Conservation (phyloP, 2,329 filamentous ascomycete genomes). For the Colletotrichum costaricense region DNA sequence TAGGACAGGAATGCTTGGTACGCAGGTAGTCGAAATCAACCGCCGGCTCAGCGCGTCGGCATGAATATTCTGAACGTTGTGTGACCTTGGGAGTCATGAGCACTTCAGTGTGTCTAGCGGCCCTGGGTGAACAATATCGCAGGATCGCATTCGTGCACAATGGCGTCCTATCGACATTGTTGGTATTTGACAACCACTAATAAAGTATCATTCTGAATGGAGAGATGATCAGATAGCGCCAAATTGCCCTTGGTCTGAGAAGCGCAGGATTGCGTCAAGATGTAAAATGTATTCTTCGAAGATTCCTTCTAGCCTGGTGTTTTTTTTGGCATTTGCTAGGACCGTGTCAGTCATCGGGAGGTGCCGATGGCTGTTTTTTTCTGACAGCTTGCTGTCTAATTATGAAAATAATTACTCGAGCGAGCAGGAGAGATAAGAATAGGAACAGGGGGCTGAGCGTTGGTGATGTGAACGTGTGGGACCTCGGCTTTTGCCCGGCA, state of each 20-base stretch:
- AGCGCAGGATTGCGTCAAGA: not conserved
- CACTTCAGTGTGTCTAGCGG: conserved; percentile 1
- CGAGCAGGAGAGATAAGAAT: not conserved
- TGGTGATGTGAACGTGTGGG: not conserved
- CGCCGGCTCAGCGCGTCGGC: not conserved
- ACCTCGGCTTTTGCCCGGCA: conserved; percentile 31
- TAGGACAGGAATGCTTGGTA: not conserved
- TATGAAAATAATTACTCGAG: too few relatives aligned
- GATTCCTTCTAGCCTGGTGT: not conserved
- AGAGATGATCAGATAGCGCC: not conserved
- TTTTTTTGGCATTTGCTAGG: not conserved
- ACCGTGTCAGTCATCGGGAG: not conserved
- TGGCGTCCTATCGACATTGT: accelerated
- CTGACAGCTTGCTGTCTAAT: not conserved
- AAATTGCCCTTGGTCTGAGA: not conserved
- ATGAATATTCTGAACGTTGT: not conserved
- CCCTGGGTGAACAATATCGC: not conserved
- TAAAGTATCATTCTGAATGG: not conserved
- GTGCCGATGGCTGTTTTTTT: not conserved
- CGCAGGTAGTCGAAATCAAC: not conserved
- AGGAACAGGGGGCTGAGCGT: not conserved
- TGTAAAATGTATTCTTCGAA: not conserved
- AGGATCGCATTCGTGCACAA: not conserved
- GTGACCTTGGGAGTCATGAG: not conserved
- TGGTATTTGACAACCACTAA: too few relatives aligned